These are phyloP conservation scores for Dicorynia guianensis DNA, from an alignment of 306 rosid species.

Conservation along the genomic window DNA sequence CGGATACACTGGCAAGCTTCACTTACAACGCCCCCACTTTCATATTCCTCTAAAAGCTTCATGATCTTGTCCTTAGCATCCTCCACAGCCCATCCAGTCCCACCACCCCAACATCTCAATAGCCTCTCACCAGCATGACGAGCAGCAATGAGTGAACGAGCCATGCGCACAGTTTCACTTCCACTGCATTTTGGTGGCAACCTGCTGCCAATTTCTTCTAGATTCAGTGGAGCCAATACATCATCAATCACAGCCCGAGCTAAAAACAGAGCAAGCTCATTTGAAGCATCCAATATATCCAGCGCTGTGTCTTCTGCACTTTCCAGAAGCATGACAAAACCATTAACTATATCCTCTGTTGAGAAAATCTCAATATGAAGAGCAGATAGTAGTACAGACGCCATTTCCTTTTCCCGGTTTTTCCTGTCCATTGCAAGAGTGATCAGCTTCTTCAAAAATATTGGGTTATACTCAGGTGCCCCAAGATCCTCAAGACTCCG, in stretches of 20 bases:
- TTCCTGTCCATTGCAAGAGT: constrained; percentile 96
- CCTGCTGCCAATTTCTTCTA: constrained; percentile 83
- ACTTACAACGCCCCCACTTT: constrained; percentile 82
- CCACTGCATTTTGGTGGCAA: constrained; percentile 75
- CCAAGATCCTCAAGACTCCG: constrained; percentile 91
- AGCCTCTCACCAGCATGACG: constrained; percentile 99
- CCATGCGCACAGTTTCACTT: constrained; percentile 83
- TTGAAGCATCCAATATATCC: constrained; percentile 96
- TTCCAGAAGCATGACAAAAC: constrained; percentile 88
- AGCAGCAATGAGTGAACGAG: constrained; percentile 78
- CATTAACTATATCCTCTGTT: constrained; percentile 87
- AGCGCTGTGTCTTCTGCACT: constrained; percentile 92
- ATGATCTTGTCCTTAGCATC: constrained; percentile 97
- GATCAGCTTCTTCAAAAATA: constrained; percentile 90
- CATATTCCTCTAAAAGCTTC: constrained; percentile 95
- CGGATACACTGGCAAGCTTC: constrained; percentile 98
- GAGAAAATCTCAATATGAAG: constrained; percentile 96
- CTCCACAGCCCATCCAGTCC: constrained; percentile 99
- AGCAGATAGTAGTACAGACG: constrained; percentile 93
- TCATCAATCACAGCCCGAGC: constrained; percentile 98
- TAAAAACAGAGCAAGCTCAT: constrained; percentile 89
- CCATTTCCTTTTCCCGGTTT: constrained; percentile 99
- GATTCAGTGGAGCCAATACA: constrained; percentile 87
- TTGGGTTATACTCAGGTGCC: constrained; percentile 75
- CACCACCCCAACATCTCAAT: constrained; percentile 98